Evolutionary conservation across 2,329 filamentous ascomycete genomes (phyloP), one percentile per base, ranked within the genome.

Genomic region (Penicillium sp.): DNA sequence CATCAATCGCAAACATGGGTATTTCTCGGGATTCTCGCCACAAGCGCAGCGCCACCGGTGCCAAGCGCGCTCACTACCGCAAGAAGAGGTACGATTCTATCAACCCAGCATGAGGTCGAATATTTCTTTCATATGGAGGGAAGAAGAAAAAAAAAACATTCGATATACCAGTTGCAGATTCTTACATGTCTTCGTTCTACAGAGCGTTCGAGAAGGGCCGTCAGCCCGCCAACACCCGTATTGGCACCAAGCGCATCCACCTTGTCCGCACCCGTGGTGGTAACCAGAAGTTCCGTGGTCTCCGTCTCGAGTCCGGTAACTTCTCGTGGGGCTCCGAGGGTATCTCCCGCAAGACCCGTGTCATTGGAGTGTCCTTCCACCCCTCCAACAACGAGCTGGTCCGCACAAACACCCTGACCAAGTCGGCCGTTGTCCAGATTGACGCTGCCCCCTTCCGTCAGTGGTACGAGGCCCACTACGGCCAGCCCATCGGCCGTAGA

Each of bases 171-270:
- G 35, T 44, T 58, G 31, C 57, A 51, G 39, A 61, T 89, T 89
- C 88, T 89, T 84, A 90, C 86, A 59, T 47, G 38, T 76, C 29
- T 45, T 53, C 55, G 75, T 78, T 73, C 75, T 85, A 87, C 91
- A 99, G 94, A 93, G 96, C 93, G 87, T 99, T 99, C 90, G 96
- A 99, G 89, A 92, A 93, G 83, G 94, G 94, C 82, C 93, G 94
- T 81, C 94, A 99, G 88, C 91, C 93, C 80, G 91, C 94, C 86
- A 96, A 94, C 88, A 99, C 94, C 84, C 91, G 93, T 89, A 97
- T 99, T 82, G 94, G 96, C 76, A 78, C 89, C 79, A 96, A 96
- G 90, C 89, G 92, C 80, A 88, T 97, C 82, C 92, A 96, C 85
- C 88, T 94, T 77, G 91, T 97, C 82, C 93, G 92, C 82, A 96